phyloP scores from a whole-genome alignment of 352 stramenopile species.

The Globisporangium abappressorium region DNA sequence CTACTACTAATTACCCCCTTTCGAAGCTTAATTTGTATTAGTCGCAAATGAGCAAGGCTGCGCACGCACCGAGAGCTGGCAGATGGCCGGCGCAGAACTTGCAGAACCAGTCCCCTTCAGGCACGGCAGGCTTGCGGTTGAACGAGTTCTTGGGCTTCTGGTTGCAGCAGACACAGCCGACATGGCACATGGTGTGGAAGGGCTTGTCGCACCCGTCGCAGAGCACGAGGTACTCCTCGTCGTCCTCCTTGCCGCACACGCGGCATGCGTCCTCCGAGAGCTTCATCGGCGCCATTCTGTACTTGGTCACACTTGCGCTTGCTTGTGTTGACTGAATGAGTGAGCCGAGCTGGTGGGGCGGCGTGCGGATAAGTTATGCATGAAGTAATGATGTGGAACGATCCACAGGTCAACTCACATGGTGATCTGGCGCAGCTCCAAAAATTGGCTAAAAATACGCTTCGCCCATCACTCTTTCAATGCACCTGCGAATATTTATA shows the following conservation, averaged over 20 bases:
- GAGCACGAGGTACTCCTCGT: constrained; percentile 76
- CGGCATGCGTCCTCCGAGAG: constrained; percentile 74
- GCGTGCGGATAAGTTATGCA: background rate
- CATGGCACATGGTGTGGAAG: constrained; percentile 73
- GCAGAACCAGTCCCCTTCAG: constrained; percentile 85
- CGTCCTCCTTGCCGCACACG: constrained; percentile 72
- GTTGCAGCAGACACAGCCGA: constrained; percentile 75
- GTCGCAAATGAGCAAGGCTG: background rate
- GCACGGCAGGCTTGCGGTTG: constrained; percentile 66
- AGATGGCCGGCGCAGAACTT: constrained; percentile 77
- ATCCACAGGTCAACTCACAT: background rate
- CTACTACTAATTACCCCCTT: background rate
- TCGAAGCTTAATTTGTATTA: background rate
- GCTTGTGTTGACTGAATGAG: background rate
- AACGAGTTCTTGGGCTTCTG: constrained; percentile 79
- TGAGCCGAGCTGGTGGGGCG: background rate
- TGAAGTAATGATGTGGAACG: background rate
- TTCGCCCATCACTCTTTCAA: background rate
- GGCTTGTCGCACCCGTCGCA: constrained; percentile 77
- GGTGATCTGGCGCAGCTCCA: background rate
- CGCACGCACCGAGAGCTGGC: constrained; percentile 36
- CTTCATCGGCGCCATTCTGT: constrained; percentile 16
- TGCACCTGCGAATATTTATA: background rate
- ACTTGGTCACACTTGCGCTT: background rate
- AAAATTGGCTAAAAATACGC: constrained; percentile 3